Evolutionary conservation across 352 stramenopile genomes (phyloP), one percentile per base, ranked within the genome.

Genomic region (Phytophthora boehmeriae): DNA sequence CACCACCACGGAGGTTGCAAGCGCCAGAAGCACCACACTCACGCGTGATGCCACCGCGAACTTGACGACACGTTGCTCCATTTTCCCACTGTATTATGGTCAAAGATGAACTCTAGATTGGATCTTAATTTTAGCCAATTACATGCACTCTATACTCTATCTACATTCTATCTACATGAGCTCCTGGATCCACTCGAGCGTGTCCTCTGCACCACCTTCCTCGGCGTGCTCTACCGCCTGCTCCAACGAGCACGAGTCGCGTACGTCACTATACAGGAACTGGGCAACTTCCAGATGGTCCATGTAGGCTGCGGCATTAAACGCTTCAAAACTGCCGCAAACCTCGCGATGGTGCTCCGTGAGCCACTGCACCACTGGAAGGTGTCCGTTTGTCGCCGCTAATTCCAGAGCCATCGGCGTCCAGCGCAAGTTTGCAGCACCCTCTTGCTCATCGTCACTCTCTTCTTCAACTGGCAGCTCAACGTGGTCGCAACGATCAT

Each of bases 231-330:
- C 81, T 10, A 88, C 41, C 25, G 76, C 81, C 58, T 88, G 78
- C 54, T 73, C 50, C 22, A 90, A 55, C 5, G 66, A 73, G 59
- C 81, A 90, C 51, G 63, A 82, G 8, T 63, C 49, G 38, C 75
- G 78, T 22, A 82, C 57, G 34, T 78, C 49, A 8, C 59, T 36
- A 57, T 83, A 77, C 5, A 90, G 65, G 25, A 83, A 85, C 52
- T 77, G 76, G 17, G 57, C 75, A 38, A 90, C 59, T 38, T 83
- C 76, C 20, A 89, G 17, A 56, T 90, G 78, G 55, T 90, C 81
- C 81, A 90, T 90, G 64, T 90, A 90, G 54, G 67, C 71, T 1
- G 81, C 81, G 6, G 79, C 78, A 49, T 88, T 90, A 49, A 90
- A 78, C 10, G 76, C 78, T 25, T 90, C 81, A 35, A 76, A 66